Conservation (phyloP, 2,329 filamentous ascomycete species). For the Metarhizium humberi region DNA sequence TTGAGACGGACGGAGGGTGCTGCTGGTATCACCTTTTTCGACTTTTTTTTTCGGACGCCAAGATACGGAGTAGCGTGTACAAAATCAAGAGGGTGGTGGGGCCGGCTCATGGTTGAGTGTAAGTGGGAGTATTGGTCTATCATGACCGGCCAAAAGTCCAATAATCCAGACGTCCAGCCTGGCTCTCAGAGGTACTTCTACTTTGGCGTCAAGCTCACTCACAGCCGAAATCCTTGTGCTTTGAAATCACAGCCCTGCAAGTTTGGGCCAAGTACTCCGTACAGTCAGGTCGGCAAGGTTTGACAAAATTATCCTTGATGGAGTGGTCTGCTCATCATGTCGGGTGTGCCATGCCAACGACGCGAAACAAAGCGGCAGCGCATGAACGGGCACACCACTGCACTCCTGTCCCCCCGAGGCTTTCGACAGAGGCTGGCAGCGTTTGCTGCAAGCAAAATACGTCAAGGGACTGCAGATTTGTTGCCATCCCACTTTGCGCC, state of each 20-base stretch:
- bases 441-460: neutral
- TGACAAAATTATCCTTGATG: too few relatives aligned
- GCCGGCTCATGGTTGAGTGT: neutral
- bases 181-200: neutral
- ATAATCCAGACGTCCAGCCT: neutral
- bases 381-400: neutral
- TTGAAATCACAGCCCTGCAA: neutral
- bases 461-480: neutral
- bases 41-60: too few relatives aligned
- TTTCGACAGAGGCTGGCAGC: too few relatives aligned
- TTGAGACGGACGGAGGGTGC: too few relatives aligned
- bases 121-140: neutral
- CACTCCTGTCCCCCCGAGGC: neutral
- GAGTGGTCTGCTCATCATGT: too few relatives aligned
- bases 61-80: neutral
- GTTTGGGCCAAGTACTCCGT: too few relatives aligned
- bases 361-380: neutral
- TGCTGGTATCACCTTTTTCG: too few relatives aligned
- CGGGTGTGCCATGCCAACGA: neutral
- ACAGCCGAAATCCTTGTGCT: neutral
- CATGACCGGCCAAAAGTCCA: neutral
- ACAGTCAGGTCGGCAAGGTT: too few relatives aligned
- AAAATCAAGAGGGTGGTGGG: neutral
- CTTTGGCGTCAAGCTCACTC: neutral
- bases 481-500: neutral